Conservation (phyloP, 1,284 basidiomycete genomes). For the Wallemia ichthyophaga region DNA sequence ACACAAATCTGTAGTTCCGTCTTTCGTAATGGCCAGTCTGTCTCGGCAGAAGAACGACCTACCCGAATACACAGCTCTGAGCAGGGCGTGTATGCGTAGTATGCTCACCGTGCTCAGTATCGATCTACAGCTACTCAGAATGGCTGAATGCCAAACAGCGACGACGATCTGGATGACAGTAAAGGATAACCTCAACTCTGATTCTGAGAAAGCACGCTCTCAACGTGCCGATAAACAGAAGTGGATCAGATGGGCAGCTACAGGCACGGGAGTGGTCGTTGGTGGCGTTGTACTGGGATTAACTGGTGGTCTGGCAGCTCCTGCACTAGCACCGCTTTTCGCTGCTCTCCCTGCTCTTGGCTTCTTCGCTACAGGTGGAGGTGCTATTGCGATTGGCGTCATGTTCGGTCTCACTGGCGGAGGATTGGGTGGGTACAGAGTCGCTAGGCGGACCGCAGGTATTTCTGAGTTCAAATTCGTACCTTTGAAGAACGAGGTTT, state of each 20-base stretch:
- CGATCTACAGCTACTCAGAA: conserved; percentile 9
- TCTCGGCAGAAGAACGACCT: neutral
- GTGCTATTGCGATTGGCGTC: conserved; percentile 21
- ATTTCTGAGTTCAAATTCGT: conserved; percentile 22
- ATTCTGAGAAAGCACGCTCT: conserved; percentile 6
- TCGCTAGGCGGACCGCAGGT: conserved; percentile 21
- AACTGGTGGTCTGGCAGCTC: conserved; percentile 23
- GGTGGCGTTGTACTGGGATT: conserved; percentile 21
- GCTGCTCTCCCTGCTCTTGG: conserved; percentile 18
- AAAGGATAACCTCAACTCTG: conserved; percentile 12
- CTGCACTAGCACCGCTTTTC: conserved; percentile 20
- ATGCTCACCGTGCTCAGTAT: conserved; percentile 15
- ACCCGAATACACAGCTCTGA: conserved; percentile 15
- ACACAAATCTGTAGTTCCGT: neutral
- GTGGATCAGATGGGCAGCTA: conserved; percentile 18
- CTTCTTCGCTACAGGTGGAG: conserved; percentile 17
- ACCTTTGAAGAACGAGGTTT: conserved; percentile 16
- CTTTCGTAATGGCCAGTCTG: neutral
- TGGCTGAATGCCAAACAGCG: conserved; percentile 15
- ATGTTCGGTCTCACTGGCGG: conserved; percentile 23
- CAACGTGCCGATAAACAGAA: conserved; percentile 10
- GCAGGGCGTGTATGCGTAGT: conserved; percentile 13
- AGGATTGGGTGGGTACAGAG: conserved; percentile 20
- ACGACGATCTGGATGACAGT: conserved; percentile 12
- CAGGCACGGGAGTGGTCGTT: conserved; percentile 19